Percentiles rank a stretch among this genome's conserved stretches.
These are phyloP conservation scores for Boletus barrowsii DNA, from an alignment of 768 basidiomycete species.

Conservation along the genomic window DNA sequence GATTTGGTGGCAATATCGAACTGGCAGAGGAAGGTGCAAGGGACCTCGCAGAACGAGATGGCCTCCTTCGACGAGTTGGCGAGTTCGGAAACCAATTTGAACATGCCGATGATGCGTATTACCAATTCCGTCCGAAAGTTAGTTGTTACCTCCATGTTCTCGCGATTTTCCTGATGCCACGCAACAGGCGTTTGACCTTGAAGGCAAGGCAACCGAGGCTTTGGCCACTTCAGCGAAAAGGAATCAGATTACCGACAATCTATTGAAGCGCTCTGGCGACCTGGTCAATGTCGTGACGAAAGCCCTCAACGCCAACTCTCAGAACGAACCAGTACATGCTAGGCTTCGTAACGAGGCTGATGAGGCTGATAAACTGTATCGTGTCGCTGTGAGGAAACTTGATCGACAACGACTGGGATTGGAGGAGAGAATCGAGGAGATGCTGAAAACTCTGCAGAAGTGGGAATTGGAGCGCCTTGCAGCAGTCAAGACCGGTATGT, in stretches of 20 bases:
- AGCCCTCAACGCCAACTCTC: constrained; percentile 49
- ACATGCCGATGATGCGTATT: constrained; percentile 73
- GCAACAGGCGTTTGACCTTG: constrained; percentile 29
- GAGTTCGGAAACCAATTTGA: constrained; percentile 84
- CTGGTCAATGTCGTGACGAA: constrained; percentile 72
- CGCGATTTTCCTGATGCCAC: constrained; percentile 19
- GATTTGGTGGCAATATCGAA: constrained; percentile 74
- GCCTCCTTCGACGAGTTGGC: constrained; percentile 67
- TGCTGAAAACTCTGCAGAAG: constrained; percentile 71
- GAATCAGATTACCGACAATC: constrained; percentile 45
- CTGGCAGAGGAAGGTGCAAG: constrained; percentile 69
- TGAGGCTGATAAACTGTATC: constrained; percentile 76
- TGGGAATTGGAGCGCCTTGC: constrained; percentile 85
- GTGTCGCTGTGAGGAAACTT: constrained; percentile 73
- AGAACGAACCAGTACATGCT: constrained; percentile 64
- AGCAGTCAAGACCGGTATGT: constrained; percentile 77
- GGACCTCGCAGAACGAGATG: constrained; percentile 52
- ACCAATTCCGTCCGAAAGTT: constrained; percentile 82
- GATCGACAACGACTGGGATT: constrained; percentile 82
- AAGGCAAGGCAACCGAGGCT: constrained; percentile 24
- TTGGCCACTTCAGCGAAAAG: constrained; percentile 25
- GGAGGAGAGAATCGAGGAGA: constrained; percentile 84
- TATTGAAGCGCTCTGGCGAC: constrained; percentile 67
- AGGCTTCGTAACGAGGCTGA: constrained; percentile 75
- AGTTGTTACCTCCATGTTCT: constrained; percentile 17